Base-by-base conservation (phyloP, 2,329 filamentous ascomycete species). In the Trichoderma arundinaceum region DNA sequence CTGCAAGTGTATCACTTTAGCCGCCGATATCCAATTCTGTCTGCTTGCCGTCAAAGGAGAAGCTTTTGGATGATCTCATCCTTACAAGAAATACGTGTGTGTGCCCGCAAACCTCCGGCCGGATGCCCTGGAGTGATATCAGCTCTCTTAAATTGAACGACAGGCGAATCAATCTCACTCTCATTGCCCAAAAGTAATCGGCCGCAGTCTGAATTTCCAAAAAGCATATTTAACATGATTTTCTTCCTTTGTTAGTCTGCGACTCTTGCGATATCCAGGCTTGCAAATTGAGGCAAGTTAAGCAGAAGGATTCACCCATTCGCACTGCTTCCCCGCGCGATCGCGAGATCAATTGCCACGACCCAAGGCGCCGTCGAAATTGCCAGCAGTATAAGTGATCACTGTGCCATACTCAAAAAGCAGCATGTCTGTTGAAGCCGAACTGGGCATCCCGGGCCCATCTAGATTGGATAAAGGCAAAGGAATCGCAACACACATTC, bases 241-340 rank as follows among this genome's bases (percentile, higher is more conserved):
- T 35, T 28, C 51, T n/a, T 7, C 8, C 15, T 22, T 53, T 17
- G 15, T n/a, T 7, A 13, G n/a, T 52, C 33, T 35, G 38, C 13
- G 38, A 13, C 38, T 17, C n/a, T 43, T 22, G 35, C 46, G 38
- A 44, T 33, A 65, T 39, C 22, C 10, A 10, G 7, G 19, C 44
- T n/a, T 38, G 38, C 53, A 33, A 22, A n/a, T 53, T 43, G 13
- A 15, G n/a, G 28, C n/a, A 39, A 17, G 17, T 10, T 10, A 32
- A 28, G 33, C 17, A 33, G n/a, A 43, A 57, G 54, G 17, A 28
- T 48, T 52, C 15, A 7, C 10, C 28, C n/a, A 33, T 53, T 35
- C 41, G 49, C 49, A 57, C 43, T 39, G 39, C 38, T 52, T 44
- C 62, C 54, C 53, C 52, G 53, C 62, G 44, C 53, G 19, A 41